Conservation (phyloP, 805 yeast species). For the Spathaspora girioi region DNA sequence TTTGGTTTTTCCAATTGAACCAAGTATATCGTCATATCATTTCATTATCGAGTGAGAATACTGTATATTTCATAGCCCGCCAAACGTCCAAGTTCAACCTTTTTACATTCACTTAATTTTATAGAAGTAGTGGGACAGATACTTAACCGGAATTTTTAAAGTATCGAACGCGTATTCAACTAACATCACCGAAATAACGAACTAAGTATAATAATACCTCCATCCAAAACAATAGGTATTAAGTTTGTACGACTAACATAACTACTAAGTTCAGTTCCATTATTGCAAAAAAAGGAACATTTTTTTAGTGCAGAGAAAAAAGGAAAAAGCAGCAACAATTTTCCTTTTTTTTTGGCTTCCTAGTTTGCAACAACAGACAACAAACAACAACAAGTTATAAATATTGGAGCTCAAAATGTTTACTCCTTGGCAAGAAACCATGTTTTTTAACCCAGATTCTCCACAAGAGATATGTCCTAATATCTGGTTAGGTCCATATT, state of each 20-base stretch:
- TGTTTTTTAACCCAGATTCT: conserved; percentile 9
- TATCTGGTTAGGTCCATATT: conserved; percentile 24
- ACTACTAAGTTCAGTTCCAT: not conserved
- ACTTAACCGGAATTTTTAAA: not conserved
- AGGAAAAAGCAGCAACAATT: not conserved
- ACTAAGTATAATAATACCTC: not conserved
- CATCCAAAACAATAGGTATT: not conserved
- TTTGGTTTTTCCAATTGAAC: not conserved
- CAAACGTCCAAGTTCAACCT: not conserved
- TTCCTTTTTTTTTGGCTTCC: not conserved
- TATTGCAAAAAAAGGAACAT: not conserved
- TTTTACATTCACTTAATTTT: not conserved
- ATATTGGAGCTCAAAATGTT: not conserved
- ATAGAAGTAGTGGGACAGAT: not conserved
- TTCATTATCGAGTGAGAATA: not conserved
- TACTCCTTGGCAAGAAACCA: conserved; percentile 1
- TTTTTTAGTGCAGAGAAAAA: conserved; percentile 1
- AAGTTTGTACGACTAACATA: not conserved
- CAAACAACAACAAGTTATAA: too few species aligned
- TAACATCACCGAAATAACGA: not conserved
- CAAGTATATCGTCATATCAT: not conserved
- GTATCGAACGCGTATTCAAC: not conserved
- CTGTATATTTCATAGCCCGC: not conserved
- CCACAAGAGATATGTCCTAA: conserved; percentile 26
- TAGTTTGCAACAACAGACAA: not conserved